phyloP scores from a whole-genome alignment of 257 asterid genomes.

The Rhazya stricta region DNA sequence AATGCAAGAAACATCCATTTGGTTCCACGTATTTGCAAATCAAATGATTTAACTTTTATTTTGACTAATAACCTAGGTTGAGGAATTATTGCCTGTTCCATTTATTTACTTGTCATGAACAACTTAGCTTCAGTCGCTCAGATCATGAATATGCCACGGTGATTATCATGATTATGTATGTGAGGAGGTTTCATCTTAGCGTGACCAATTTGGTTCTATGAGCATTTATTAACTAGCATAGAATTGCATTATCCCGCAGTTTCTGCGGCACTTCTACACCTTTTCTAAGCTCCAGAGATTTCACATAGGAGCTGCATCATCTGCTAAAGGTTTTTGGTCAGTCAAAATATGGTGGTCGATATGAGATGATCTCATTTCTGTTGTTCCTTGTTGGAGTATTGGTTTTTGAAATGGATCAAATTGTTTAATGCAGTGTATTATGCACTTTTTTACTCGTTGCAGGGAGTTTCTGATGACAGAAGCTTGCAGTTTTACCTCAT shows the following conservation, averaged over 20 bases:
- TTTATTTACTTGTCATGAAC: neutral
- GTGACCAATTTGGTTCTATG: neutral
- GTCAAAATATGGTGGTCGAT: neutral
- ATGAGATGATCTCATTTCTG: neutral
- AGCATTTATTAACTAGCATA: neutral
- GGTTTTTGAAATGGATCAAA: neutral
- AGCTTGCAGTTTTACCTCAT: slow-evolving; percentile 75
- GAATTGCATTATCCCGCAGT: neutral
- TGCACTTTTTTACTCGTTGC: slow-evolving; percentile 18
- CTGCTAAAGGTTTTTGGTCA: neutral
- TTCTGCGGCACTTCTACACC: neutral
- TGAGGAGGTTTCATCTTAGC: neutral
- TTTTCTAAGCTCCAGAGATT: neutral
- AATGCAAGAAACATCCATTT: neutral
- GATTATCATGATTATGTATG: neutral
- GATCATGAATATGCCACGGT: neutral
- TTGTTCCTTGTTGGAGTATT: neutral
- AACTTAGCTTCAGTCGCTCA: neutral
- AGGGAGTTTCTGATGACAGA: slow-evolving; percentile 75
- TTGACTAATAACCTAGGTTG: neutral
- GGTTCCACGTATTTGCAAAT: neutral
- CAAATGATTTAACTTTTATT: neutral
- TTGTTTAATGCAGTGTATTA: slow-evolving; percentile 4
- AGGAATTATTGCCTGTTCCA: neutral
- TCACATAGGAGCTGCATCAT: neutral